Conservation (phyloP, 139 green algal species). For the Monoraphidium neglectum region DNA sequence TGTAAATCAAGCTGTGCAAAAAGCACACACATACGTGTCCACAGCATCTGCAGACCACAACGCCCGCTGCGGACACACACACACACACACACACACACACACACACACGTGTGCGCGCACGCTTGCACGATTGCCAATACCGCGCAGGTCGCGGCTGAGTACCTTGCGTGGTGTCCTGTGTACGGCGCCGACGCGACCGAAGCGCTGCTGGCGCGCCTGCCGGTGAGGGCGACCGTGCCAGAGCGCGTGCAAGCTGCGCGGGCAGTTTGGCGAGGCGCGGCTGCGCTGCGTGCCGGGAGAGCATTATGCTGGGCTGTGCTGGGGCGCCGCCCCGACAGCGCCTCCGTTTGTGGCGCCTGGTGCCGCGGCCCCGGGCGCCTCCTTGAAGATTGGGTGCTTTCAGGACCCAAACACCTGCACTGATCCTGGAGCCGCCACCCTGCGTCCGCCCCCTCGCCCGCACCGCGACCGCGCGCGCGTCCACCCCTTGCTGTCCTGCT, state of each 20-base stretch:
- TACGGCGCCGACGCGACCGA: conserved; percentile 62
- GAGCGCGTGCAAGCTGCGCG: not conserved
- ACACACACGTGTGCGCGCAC: too few relatives aligned
- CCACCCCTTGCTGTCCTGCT: conserved; percentile 1
- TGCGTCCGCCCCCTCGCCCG: conserved; percentile 7
- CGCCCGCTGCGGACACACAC: too few relatives aligned
- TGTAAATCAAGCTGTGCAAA: too few relatives aligned
- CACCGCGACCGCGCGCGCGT: not conserved
- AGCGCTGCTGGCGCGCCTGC: conserved; percentile 52
- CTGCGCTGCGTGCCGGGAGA: too few relatives aligned
- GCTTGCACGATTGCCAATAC: too few relatives aligned
- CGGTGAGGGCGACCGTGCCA: conserved; percentile 25
- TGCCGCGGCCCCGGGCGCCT: not conserved
- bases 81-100: too few relatives aligned
- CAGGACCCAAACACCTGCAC: too few relatives aligned
- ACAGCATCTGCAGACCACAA: too few relatives aligned
- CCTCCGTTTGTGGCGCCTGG: not conserved
- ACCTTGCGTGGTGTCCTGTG: conserved; percentile 68
- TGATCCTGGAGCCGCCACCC: too few relatives aligned
- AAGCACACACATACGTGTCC: too few relatives aligned
- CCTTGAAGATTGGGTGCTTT: not conserved
- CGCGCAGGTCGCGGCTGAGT: conserved; percentile 53
- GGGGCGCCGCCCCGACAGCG: not conserved
- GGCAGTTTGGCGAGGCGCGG: not conserved
- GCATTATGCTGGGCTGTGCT: not conserved